These are phyloP conservation scores for Colletotrichum sansevieriae DNA, from an alignment of 2,329 filamentous ascomycete genomes.

Conservation along the genomic window DNA sequence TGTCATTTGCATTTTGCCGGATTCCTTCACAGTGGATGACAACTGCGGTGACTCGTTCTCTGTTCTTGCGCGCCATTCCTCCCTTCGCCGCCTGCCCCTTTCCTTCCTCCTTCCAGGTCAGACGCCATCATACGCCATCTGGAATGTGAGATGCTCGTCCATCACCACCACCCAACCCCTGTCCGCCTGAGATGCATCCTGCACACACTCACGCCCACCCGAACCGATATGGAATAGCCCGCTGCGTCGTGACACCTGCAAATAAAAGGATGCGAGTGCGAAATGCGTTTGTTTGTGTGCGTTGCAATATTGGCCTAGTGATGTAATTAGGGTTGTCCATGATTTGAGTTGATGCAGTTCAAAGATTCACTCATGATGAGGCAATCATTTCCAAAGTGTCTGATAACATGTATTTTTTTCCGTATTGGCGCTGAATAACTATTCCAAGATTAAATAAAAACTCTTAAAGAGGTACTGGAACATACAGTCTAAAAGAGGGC, in stretches of 20 bases:
- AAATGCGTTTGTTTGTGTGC: neutral
- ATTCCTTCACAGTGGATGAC: neutral
- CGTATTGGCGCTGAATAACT: slow-evolving; percentile 27
- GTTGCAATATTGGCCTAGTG: slow-evolving; percentile 5
- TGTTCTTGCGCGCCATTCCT: slow-evolving; percentile 8
- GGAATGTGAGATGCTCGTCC: slow-evolving; percentile 29
- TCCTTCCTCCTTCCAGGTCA: neutral
- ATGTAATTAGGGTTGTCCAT: slow-evolving; percentile 12
- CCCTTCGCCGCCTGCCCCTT: slow-evolving; percentile 20
- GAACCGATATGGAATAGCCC: slow-evolving; percentile 34
- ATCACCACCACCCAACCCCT: slow-evolving; percentile 24
- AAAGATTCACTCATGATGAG: neutral
- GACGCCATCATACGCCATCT: neutral
- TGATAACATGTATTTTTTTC: neutral
- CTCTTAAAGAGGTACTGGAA: slow-evolving; percentile 29
- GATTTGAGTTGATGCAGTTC: neutral
- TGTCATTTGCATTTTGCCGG: neutral
- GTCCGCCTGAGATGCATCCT: slow-evolving; percentile 36
- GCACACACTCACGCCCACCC: slow-evolving; percentile 35
- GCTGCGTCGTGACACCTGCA: slow-evolving; percentile 14
- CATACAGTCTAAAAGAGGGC: slow-evolving; percentile 36
- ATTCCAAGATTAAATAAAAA: slow-evolving; percentile 1
- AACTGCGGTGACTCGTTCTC: neutral
- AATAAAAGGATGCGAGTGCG: neutral
- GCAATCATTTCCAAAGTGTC: neutral